Percentiles rank a stretch among this genome's conserved stretches.
Conservation (phyloP, 345 rosid species). For the Boechera divaricarpa region DNA sequence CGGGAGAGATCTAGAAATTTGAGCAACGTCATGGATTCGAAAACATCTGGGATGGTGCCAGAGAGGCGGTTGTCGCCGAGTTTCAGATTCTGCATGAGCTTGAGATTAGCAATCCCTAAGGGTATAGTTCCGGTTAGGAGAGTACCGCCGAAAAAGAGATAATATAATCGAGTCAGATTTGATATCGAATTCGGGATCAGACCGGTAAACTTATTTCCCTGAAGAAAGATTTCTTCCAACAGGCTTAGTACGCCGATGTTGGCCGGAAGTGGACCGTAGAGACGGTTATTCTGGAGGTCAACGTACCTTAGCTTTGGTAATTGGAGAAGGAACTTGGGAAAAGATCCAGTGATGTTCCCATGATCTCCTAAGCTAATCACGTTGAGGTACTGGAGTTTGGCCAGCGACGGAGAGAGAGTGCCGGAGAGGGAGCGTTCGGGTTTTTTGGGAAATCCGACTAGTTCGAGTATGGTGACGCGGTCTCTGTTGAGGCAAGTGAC, state of each 20-base stretch:
- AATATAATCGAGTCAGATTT: slow-evolving; percentile 50
- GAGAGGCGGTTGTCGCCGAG: slow-evolving; percentile 57
- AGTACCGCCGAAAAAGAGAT: slow-evolving; percentile 59
- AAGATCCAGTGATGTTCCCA: slow-evolving; percentile 57
- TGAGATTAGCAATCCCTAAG: slow-evolving; percentile 49
- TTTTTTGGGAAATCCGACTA: background rate
- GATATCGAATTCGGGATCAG: slow-evolving; percentile 62
- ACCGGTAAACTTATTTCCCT: slow-evolving; percentile 65
- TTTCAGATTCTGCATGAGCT: slow-evolving; percentile 41
- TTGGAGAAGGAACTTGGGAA: slow-evolving; percentile 56
- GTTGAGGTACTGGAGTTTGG: slow-evolving; percentile 52
- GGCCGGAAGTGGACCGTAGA: slow-evolving; percentile 62
- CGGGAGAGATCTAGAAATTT: slow-evolving; percentile 50
- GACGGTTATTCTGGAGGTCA: slow-evolving; percentile 62
- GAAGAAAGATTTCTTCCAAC: slow-evolving; percentile 50
- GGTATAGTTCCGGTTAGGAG: slow-evolving; percentile 59
- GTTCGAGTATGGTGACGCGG: slow-evolving; percentile 60
- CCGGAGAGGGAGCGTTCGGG: slow-evolving; percentile 57
- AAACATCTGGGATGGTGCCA: slow-evolving; percentile 60
- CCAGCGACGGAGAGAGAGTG: slow-evolving; percentile 62
- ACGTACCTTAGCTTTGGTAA: slow-evolving; percentile 56
- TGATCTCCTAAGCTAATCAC: slow-evolving; percentile 14
- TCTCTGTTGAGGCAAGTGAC: slow-evolving; percentile 47
- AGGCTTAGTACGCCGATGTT: slow-evolving; percentile 51
- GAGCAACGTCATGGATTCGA: slow-evolving; percentile 55